Conservation (phyloP, 768 basidiomycete species). For the Lyophyllum shimeji region DNA sequence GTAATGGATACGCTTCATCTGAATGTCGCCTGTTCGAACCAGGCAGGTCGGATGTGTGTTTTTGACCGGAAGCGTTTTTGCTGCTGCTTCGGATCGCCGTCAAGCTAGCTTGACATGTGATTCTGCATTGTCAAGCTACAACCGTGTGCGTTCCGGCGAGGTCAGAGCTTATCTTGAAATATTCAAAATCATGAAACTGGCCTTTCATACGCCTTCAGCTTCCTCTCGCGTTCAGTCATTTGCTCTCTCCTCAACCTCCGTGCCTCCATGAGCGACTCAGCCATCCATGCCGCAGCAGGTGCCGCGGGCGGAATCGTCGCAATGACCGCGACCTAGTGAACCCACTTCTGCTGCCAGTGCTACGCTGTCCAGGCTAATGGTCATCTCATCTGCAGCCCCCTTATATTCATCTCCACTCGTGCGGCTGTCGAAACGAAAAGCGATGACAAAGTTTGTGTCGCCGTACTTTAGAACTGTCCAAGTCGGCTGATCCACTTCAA, state of each 20-base stretch:
- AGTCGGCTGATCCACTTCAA: conserved; percentile 22
- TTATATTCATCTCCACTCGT: conserved; percentile 89
- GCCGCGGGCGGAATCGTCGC: conserved; percentile 88
- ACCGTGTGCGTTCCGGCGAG: background rate
- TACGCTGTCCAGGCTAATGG: conserved; percentile 9
- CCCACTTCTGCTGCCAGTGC: conserved; percentile 8
- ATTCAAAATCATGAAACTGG: background rate
- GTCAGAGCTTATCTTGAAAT: background rate
- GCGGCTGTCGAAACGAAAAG: conserved; percentile 89
- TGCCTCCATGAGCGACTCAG: conserved; percentile 63
- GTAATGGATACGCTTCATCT: background rate
- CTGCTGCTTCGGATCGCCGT: background rate
- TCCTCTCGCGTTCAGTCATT: background rate
- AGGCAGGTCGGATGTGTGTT: conserved; percentile 3
- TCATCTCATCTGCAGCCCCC: conserved; percentile 53
- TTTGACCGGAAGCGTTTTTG: too few relatives aligned
- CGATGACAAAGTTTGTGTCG: conserved; percentile 35
- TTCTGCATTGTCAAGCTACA: background rate
- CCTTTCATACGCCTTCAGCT: background rate
- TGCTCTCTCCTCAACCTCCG: conserved; percentile 1
- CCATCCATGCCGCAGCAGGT: conserved; percentile 86
- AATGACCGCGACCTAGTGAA: conserved; percentile 89
- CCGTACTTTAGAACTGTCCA: background rate
- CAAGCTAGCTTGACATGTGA: conserved; percentile 7
- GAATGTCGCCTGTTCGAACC: background rate